These are phyloP conservation scores for Wickerhamomyces silvicola DNA, from an alignment of 805 yeast genomes.

Conservation along the genomic window DNA sequence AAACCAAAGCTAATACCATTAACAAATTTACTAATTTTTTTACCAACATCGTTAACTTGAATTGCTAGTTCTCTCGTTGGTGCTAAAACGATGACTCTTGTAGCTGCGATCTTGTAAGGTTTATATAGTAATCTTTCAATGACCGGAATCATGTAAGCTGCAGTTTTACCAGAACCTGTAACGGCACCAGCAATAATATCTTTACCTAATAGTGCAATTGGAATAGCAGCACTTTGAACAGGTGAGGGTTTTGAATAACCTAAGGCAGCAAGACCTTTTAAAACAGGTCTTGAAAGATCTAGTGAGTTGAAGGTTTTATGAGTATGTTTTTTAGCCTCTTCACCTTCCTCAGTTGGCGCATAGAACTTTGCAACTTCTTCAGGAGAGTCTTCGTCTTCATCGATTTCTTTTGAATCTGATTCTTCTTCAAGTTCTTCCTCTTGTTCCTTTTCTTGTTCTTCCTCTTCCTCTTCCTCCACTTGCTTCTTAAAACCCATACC, in stretches of 20 bases:
- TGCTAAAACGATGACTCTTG: constrained; percentile 84
- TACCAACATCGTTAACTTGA: constrained; percentile 92
- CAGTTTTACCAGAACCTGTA: constrained; percentile 99
- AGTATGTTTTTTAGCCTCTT: constrained; percentile 41
- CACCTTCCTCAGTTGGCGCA: constrained; percentile 50
- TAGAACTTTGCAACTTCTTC: constrained; percentile 81
- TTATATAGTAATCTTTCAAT: constrained; percentile 87
- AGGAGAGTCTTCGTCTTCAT: constrained; percentile 55
- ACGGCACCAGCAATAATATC: constrained; percentile 99
- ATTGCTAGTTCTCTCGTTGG: constrained; percentile 98
- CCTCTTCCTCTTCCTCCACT: constrained; percentile 25
- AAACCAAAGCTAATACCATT: constrained; percentile 78
- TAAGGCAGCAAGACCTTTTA: constrained; percentile 72
- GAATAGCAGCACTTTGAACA: constrained; percentile 89
- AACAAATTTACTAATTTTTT: constrained; percentile 72
- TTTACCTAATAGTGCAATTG: constrained; percentile 87
- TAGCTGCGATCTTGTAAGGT: constrained; percentile 78
- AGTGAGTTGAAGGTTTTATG: constrained; percentile 70
- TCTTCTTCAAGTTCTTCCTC: constrained; percentile 27
- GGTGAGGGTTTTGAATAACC: constrained; percentile 91
- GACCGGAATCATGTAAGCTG: constrained; percentile 95
- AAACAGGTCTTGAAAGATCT: constrained; percentile 82
- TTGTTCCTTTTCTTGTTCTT: constrained; percentile 22
- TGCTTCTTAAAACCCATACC: constrained; percentile 31
- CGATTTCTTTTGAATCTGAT: constrained; percentile 31